Base-by-base conservation (phyloP, 441 rosid genomes). In the Euphorbia schlechtendalii region DNA sequence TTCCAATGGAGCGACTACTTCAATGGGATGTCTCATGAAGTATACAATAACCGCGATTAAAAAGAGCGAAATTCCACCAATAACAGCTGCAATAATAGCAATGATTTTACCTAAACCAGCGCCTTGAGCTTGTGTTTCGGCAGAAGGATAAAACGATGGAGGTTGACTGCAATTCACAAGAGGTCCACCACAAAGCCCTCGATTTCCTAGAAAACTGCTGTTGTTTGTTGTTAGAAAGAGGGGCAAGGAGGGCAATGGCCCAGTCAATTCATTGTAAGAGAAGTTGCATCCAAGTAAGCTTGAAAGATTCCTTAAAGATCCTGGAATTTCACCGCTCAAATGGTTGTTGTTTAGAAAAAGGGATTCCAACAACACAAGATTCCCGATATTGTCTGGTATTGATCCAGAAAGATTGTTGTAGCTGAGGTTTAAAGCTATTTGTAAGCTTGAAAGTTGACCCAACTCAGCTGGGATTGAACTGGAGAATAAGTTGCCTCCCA, bases 361-460 rank as follows among this genome's bases (percentile, higher is more conserved):
- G 62, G 56, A 73, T 65, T 83, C 96, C 55, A 94, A 79, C 65
- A 83, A 69, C 61, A 56, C 77, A 56, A 90, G 84, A 69, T 89
- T 83, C 64, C 96, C 89, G 21, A 94, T 90, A 80, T 85, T 77
- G 1, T 81, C 40, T 15, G 99, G 97, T 66, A 94, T 84, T 14
- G 61, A 69, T 11, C 97, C 97, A 0, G 80, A 75, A 27, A 94
- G 84, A 72, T 80, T 83, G 79, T 94, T 94, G 65, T 83, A 82
- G 73, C 97, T 91, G 67, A 94, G 86, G 76, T 94, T 94, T 81
- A 94, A 59, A 60, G 89, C 92, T 70, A 91, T 89, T 78, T 91
- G 96, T 77, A 90, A 75, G 80, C 96, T 76, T 18, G 81, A 75
- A 60, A 94, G 87, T 21, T 65, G 67, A 49, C 97, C 93, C 53